phyloP scores from a whole-genome alignment of 78 protist genomes.

The Diacronema lutheri region DNA sequence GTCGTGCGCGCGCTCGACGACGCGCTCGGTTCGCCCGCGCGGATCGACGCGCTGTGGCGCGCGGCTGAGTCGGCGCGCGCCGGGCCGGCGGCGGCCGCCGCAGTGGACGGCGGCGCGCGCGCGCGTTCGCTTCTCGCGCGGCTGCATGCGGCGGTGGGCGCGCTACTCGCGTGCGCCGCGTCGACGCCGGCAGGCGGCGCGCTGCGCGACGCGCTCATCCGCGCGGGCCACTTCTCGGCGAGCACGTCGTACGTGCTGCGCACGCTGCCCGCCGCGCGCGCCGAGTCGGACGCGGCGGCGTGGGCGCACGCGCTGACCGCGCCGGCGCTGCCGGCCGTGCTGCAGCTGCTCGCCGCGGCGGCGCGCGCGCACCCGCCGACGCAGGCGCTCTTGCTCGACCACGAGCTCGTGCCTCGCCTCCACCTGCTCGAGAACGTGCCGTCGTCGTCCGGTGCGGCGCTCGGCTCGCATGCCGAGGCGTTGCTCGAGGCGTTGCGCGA shows the following conservation, averaged over 20 bases:
- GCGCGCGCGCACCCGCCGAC: slow-evolving; percentile 43
- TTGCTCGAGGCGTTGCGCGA: slow-evolving; percentile 45
- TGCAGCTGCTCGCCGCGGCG: slow-evolving; percentile 58
- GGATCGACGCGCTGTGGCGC: slow-evolving; percentile 42
- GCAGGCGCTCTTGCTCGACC: slow-evolving; percentile 33
- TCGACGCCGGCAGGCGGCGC: neutral
- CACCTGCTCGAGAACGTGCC: slow-evolving; percentile 60
- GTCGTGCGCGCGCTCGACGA: slow-evolving; percentile 5
- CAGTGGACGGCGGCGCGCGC: too few species aligned
- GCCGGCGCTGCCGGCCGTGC: slow-evolving; percentile 66
- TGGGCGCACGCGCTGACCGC: slow-evolving; percentile 55
- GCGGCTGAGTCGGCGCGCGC: too few species aligned
- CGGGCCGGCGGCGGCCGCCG: too few species aligned
- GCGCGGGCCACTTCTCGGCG: neutral
- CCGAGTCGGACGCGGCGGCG: neutral
- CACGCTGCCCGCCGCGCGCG: neutral
- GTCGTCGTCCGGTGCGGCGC: slow-evolving; percentile 18
- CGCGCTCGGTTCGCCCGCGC: slow-evolving; percentile 7
- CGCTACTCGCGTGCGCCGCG: neutral
- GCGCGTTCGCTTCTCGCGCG: too few species aligned
- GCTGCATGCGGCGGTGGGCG: neutral
- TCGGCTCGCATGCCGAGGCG: slow-evolving; percentile 65
- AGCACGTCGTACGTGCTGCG: neutral
- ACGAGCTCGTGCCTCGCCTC: slow-evolving; percentile 24
- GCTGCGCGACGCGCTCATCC: neutral